These are phyloP conservation scores for Sergeia podlipaevii DNA, from an alignment of 208 protist species.

Conservation along the genomic window DNA sequence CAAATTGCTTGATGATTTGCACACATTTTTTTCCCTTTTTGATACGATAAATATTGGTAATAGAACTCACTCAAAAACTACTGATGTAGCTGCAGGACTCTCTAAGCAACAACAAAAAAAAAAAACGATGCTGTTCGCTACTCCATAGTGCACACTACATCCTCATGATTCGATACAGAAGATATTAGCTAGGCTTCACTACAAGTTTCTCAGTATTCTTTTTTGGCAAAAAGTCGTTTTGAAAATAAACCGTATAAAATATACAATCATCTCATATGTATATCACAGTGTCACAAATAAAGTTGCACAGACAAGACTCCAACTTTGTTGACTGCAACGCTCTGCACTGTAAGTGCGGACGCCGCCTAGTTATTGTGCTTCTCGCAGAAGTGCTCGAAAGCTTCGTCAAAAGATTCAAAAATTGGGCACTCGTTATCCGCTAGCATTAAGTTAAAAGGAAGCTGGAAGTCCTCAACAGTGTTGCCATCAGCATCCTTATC, in stretches of 20 bases:
- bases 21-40: too few species aligned
- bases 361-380: slow-evolving; percentile 11
- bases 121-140: too few species aligned
- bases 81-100: too few species aligned
- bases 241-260: background rate
- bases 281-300: background rate
- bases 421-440: slow-evolving; percentile 42
- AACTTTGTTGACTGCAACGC: background rate
- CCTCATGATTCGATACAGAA: too few species aligned
- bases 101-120: too few species aligned
- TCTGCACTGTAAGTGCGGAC: background rate
- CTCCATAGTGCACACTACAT: too few species aligned
- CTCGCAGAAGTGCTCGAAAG: slow-evolving; percentile 50
- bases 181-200: too few species aligned
- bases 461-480: slow-evolving; percentile 57
- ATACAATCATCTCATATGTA: background rate
- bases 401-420: slow-evolving; percentile 63
- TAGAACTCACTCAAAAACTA: too few species aligned
- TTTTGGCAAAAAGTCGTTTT: background rate
- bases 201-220: too few species aligned
- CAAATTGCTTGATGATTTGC: too few species aligned
- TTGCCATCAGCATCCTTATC: slow-evolving; percentile 33
- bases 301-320: background rate
- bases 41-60: too few species aligned
- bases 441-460: slow-evolving; percentile 86